phyloP scores from a whole-genome alignment of 75 land plant species.

The Pinus taeda region DNA sequence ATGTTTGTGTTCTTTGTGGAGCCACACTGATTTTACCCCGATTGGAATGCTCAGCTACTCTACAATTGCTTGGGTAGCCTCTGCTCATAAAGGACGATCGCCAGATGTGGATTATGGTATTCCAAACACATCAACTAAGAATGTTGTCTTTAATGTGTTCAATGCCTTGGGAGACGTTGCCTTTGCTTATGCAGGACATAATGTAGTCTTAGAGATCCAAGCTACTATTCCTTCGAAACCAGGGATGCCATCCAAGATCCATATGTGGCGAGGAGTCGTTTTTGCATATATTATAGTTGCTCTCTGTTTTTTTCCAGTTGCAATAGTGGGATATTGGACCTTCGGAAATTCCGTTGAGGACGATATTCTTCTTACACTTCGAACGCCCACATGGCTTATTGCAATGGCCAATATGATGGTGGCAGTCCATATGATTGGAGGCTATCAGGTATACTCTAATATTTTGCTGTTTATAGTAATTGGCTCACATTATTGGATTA shows the following conservation, averaged over 20 bases:
- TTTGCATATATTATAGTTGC: conserved; percentile 62
- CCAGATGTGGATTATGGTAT: conserved; percentile 21
- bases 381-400: conserved; percentile 52
- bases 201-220: conserved; percentile 67
- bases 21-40: conserved; percentile 55
- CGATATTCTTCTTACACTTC: conserved; percentile 33
- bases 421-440: conserved; percentile 63
- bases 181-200: conserved; percentile 72
- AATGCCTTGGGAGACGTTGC: conserved; percentile 59
- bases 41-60: conserved; percentile 67
- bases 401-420: conserved; percentile 60
- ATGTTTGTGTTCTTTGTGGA: conserved; percentile 21
- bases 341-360: conserved; percentile 47
- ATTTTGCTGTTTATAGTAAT: too few relatives aligned
- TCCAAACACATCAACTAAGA: conserved; percentile 5
- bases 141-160: conserved; percentile 34
- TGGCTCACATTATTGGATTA: neutral
- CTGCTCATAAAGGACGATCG: conserved; percentile 22
- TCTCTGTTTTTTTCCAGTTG: conserved; percentile 59
- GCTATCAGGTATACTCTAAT: conserved; percentile 56
- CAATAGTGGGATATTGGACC: conserved; percentile 68
- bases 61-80: conserved; percentile 53
- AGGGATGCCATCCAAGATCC: conserved; percentile 55
- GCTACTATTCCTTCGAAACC: conserved; percentile 63
- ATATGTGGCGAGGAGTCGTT: conserved; percentile 67